A percentile compares a stretch with the other conserved stretches of the same genome.
Evolutionary conservation across 2,329 filamentous ascomycete genomes (phyloP).

Genomic region (Bipolaris sorokiniana): DNA sequence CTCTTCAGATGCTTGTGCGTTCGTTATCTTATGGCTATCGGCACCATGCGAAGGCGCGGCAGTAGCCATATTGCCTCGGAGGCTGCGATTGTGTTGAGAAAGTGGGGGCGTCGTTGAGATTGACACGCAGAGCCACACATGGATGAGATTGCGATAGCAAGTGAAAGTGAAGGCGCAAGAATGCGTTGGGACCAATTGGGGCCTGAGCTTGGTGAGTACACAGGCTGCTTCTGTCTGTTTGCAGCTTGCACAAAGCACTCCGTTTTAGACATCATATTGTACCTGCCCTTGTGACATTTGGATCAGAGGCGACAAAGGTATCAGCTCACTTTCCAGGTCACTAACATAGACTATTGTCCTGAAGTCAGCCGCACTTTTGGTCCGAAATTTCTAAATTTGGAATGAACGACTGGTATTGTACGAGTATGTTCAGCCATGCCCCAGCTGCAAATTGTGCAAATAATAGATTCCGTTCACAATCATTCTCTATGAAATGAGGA

Average conservation of each 20-base stretch:
- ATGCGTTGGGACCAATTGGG: neutral
- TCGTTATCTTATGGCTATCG: conserved; percentile 22
- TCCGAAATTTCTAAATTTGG: too few species aligned
- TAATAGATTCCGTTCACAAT: too few species aligned
- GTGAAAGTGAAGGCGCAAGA: conserved; percentile 19
- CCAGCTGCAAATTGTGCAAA: too few species aligned
- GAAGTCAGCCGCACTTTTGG: too few species aligned
- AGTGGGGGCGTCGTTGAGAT: conserved; percentile 1
- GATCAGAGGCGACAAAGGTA: neutral
- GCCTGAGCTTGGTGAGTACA: too few species aligned
- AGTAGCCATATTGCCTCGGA: conserved; percentile 21
- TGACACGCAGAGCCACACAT: conserved; percentile 5
- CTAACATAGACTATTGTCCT: neutral
- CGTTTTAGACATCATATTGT: neutral
- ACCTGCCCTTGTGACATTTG: too few species aligned
- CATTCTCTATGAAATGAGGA: too few species aligned
- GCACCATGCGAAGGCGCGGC: conserved; percentile 17
- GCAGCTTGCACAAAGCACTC: neutral
- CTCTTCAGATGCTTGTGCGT: conserved; percentile 26
- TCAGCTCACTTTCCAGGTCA: neutral
- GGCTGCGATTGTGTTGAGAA: neutral
- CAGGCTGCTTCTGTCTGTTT: neutral
- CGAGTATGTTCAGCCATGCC: too few species aligned
- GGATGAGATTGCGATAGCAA: conserved; percentile 5
- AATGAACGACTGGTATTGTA: too few species aligned